phyloP scores from a whole-genome alignment of 176 grass and related monocot genomes.

The Cenchrus fungigraminus region DNA sequence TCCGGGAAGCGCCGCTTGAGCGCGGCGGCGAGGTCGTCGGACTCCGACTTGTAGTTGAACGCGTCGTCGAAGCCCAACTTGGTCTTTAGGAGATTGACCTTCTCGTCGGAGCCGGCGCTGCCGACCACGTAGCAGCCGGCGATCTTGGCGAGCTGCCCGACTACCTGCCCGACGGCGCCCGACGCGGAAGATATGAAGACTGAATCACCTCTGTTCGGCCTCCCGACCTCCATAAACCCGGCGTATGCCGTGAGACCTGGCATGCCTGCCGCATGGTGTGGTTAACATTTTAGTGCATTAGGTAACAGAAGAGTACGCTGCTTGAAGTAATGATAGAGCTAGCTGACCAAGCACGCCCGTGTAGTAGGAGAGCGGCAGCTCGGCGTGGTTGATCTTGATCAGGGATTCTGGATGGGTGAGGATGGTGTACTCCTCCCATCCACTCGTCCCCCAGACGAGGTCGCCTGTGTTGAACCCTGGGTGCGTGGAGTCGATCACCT shows the following conservation, averaged over 20 bases:
- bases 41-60: conserved; percentile 68
- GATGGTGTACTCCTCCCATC: conserved; percentile 55
- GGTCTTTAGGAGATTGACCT: conserved; percentile 55
- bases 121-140: conserved; percentile 71
- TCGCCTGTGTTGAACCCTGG: conserved; percentile 37
- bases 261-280: neutral
- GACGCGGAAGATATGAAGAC: conserved; percentile 60
- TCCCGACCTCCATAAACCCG: conserved; percentile 50
- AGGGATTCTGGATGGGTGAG: neutral
- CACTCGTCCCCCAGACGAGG: conserved; percentile 34
- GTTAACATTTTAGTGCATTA: neutral
- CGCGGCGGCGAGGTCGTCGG: conserved; percentile 38
- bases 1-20: conserved; percentile 51
- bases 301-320: neutral
- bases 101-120: conserved; percentile 59
- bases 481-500: conserved; percentile 38
- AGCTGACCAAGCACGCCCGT: conserved; percentile 33
- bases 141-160: conserved; percentile 71
- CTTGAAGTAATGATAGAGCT: too few relatives aligned
- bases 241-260: conserved; percentile 49
- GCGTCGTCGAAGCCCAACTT: conserved; percentile 62
- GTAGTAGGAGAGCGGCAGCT: conserved; percentile 47
- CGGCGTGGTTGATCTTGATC: conserved; percentile 40
- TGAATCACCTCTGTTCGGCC: conserved; percentile 52
- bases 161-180: conserved; percentile 64